Conservation (phyloP, 2,329 filamentous ascomycete genomes). For the Aspergillus phoenicis region DNA sequence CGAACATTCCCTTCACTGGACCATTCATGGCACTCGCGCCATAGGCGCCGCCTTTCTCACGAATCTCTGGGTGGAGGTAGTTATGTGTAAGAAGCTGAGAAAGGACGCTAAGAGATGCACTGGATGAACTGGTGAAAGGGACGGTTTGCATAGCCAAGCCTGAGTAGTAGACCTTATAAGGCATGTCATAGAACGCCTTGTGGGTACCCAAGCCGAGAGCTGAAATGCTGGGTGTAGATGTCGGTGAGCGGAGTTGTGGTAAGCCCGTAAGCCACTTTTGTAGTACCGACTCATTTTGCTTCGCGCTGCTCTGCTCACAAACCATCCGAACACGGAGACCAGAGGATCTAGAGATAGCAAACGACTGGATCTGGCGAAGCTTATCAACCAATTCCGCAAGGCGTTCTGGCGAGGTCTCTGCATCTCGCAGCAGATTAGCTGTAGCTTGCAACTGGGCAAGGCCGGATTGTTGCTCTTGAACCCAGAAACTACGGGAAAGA, state of each 20-base stretch:
- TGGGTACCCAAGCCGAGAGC: slow-evolving; percentile 43
- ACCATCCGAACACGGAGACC: slow-evolving; percentile 80
- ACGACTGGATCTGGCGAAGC: slow-evolving; percentile 79
- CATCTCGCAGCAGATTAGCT: slow-evolving; percentile 69
- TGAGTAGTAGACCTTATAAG: slow-evolving; percentile 97
- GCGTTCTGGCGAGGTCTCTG: slow-evolving; percentile 68
- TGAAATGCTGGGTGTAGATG: slow-evolving; percentile 32
- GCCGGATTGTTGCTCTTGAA: slow-evolving; percentile 85
- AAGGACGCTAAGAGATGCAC: slow-evolving; percentile 82
- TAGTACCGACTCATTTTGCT: slow-evolving; percentile 70
- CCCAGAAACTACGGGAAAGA: slow-evolving; percentile 69
- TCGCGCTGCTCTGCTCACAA: slow-evolving; percentile 74
- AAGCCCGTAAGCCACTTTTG: slow-evolving; percentile 68
- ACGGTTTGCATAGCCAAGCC: slow-evolving; percentile 79
- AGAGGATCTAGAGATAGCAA: slow-evolving; percentile 69
- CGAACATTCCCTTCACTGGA: slow-evolving; percentile 80
- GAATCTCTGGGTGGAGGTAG: slow-evolving; percentile 93
- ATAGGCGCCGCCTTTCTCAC: slow-evolving; percentile 96
- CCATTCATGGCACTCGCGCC: slow-evolving; percentile 86
- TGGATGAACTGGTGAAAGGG: slow-evolving; percentile 74
- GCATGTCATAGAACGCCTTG: slow-evolving; percentile 89
- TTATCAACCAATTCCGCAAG: slow-evolving; percentile 77
- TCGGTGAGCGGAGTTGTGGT: slow-evolving; percentile 49
- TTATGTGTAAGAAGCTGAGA: slow-evolving; percentile 94
- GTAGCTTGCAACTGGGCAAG: slow-evolving; percentile 86